Evolutionary conservation across 2,329 filamentous ascomycete genomes (phyloP), one percentile per base, ranked within the genome.

Genomic region (Lasiodiplodia sp.): DNA sequence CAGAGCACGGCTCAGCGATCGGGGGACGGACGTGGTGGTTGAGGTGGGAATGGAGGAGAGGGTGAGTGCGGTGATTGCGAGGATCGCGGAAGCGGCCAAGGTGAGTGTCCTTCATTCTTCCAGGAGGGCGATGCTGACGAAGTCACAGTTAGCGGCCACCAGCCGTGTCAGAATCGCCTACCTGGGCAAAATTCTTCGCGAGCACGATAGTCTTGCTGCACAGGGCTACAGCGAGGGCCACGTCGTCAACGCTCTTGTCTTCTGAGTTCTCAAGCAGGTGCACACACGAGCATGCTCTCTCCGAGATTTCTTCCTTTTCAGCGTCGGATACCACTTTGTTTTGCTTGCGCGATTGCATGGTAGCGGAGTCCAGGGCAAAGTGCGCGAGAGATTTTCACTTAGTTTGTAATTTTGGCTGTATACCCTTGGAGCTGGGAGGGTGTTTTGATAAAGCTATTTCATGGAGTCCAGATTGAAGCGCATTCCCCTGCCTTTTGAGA

Each of bases 221-320:
- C 91, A 96, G 73, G 91, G 91, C 60, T 97, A 92, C 92, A 87
- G 89, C 73, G 85, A 87, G 70, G 91, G 89, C 44, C 87, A 96
- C 75, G 84, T 96, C 40, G 81, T 97, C 67, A 96, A 94, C 77
- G 93, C 91, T 25, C 83, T 96, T 69, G 87, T 96, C 66, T 89
- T 82, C 67, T 66, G 69, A 67, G 69, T 12, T 56, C 68, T 37
- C 67, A 28, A 69, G 37, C 18, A 7, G 31, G 55, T 21, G 34
- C 18, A 40, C 14, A n/a, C 16, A 16, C 25, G 16, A 55, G 11
- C 23, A 31, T 55, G 28, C 52, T 23, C 52, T 55, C 52, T 4
- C n/a, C 14, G n/a, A 34, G 18, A 44, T 18, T 10, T 47, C n/a
- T 64, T 55, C 31, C 21, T 52, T 52, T 56, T 56, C 11, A 56